Evolutionary conservation across 176 grass and related monocot species (phyloP).

Genomic region (Aegilops speltoides): DNA sequence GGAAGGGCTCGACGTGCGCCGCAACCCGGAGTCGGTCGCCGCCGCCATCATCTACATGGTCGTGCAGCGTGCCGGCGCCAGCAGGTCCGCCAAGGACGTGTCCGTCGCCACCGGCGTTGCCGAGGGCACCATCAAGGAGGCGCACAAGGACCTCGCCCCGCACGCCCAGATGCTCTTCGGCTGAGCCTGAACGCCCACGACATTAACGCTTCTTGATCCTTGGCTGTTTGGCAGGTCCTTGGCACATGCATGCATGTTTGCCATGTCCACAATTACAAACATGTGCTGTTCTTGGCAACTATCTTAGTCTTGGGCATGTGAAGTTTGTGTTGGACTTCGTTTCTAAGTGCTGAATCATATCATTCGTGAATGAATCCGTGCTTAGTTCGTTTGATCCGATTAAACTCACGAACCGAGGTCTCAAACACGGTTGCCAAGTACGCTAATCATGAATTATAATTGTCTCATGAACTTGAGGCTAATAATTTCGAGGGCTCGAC

Average conservation of each 20-base stretch:
- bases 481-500: too few relatives aligned
- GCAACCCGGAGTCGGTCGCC: conserved; percentile 42
- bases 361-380: too few relatives aligned
- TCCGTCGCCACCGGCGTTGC: conserved; percentile 43
- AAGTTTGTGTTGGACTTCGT: neutral
- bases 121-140: conserved; percentile 44
- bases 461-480: too few relatives aligned
- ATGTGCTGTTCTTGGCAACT: conserved; percentile 3
- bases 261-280: neutral
- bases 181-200: neutral
- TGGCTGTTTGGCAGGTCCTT: neutral
- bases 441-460: too few relatives aligned
- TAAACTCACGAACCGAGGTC: too few relatives aligned
- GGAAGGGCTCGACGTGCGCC: conserved; percentile 24
- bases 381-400: too few relatives aligned
- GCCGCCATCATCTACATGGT: conserved; percentile 46
- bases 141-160: conserved; percentile 34
- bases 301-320: neutral
- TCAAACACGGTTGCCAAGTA: too few relatives aligned
- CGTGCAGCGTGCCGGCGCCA: conserved; percentile 7
- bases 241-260: neutral
- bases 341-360: conserved; percentile 3
- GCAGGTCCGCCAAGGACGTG: conserved; percentile 33
- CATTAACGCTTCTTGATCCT: neutral
- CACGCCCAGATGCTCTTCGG: conserved; percentile 34